Conservation (phyloP, 208 protist species). For the Wallacemonas rigidus region DNA sequence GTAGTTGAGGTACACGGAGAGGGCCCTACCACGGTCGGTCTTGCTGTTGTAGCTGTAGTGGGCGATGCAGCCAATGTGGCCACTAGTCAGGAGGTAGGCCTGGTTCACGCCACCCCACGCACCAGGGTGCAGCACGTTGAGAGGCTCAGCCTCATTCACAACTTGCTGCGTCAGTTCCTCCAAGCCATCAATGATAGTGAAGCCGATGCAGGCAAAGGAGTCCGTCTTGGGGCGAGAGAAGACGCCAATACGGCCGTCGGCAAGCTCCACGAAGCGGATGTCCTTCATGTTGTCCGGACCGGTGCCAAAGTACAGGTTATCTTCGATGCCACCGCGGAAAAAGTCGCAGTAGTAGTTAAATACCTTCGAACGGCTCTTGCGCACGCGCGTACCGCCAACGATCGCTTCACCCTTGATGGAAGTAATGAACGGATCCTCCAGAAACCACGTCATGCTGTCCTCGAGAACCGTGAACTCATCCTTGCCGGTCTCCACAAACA, state of each 20-base stretch:
- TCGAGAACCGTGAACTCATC: constrained; percentile 42
- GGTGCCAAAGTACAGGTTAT: constrained; percentile 29
- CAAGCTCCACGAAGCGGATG: constrained; percentile 38
- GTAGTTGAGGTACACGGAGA: constrained; percentile 65
- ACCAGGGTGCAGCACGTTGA: constrained; percentile 31
- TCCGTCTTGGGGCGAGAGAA: constrained; percentile 40
- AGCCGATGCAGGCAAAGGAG: constrained; percentile 29
- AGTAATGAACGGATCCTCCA: constrained; percentile 45
- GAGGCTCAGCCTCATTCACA: constrained; percentile 27
- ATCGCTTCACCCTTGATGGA: constrained; percentile 35
- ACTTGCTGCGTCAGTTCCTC: constrained; percentile 33
- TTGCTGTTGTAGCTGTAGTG: constrained; percentile 53
- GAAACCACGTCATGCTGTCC: constrained; percentile 28
- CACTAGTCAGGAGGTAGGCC: constrained; percentile 39
- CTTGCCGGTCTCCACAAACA: constrained; percentile 48
- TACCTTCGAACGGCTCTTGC: constrained; percentile 28
- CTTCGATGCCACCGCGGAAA: constrained; percentile 27
- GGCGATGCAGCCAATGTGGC: constrained; percentile 40
- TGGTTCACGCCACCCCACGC: constrained; percentile 53
- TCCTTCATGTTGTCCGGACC: constrained; percentile 46
- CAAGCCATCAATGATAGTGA: constrained; percentile 34
- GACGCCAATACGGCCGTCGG: constrained; percentile 32
- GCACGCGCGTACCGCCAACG: constrained; percentile 41
- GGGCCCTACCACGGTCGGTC: constrained; percentile 30
- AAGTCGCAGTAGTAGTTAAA: constrained; percentile 52